phyloP scores from a whole-genome alignment of 176 grass and related monocot species.

The Elymus sibiricus region DNA sequence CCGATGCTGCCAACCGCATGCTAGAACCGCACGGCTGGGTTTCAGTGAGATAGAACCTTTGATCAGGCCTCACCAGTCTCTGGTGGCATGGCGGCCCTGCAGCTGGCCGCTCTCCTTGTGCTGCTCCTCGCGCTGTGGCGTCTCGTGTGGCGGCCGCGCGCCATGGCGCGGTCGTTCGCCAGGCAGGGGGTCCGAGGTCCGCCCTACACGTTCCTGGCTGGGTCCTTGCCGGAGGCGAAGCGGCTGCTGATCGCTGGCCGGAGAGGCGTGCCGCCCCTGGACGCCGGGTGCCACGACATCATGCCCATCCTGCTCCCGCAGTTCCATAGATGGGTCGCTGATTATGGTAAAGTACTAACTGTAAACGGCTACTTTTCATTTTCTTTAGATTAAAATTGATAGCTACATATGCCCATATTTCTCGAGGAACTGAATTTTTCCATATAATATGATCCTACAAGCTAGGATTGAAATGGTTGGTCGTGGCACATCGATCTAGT shows the following conservation, averaged over 20 bases:
- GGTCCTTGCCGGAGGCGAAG: slow-evolving; percentile 40
- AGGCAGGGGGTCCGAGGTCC: slow-evolving; percentile 45
- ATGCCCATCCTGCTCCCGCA: slow-evolving; percentile 5
- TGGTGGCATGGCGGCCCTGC: not conserved
- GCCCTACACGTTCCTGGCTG: slow-evolving; percentile 31
- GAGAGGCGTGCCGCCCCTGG: not conserved
- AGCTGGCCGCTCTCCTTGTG: not conserved
- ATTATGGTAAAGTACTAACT: slow-evolving; percentile 24
- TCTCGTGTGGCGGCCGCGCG: slow-evolving; percentile 29
- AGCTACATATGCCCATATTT: not conserved
- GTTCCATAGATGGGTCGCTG: slow-evolving; percentile 29
- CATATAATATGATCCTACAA: too few species aligned
- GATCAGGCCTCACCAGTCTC: too few species aligned
- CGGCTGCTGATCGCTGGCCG: slow-evolving; percentile 7
- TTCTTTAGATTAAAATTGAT: too few species aligned
- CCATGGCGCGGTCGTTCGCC: slow-evolving; percentile 10
- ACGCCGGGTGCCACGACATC: slow-evolving; percentile 32
- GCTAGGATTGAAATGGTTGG: not conserved
- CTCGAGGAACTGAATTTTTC: too few species aligned
- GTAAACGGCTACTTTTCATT: not conserved
- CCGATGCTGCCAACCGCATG: too few species aligned
- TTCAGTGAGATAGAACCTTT: too few species aligned
- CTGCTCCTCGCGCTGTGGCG: slow-evolving; percentile 20
- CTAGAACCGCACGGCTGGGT: too few species aligned
- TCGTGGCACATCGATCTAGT: not conserved